A percentile compares a stretch with the other conserved stretches of the same genome.
These are phyloP conservation scores for Eudorina sp. DNA, from an alignment of 139 green algal genomes.

Conservation along the genomic window DNA sequence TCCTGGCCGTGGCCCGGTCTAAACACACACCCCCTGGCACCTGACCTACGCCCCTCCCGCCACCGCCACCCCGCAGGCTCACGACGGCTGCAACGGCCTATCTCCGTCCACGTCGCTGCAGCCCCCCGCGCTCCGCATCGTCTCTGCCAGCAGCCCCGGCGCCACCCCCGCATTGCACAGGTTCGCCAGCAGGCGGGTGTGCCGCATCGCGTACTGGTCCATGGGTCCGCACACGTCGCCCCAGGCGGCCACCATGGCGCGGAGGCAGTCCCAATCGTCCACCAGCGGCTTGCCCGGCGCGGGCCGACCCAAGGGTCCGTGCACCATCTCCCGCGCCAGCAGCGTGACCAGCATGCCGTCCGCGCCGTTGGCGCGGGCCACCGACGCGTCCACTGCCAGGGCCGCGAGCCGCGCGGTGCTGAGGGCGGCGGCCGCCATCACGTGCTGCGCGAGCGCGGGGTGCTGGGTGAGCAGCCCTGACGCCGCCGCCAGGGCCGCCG, in stretches of 20 bases:
- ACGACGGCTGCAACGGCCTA: background rate
- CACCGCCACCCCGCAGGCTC: too few relatives aligned
- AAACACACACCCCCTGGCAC: background rate
- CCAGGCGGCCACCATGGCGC: conserved; percentile 81
- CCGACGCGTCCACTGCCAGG: background rate
- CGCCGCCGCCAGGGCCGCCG: conserved; percentile 46
- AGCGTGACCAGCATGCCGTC: background rate
- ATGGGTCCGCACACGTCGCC: conserved; percentile 69
- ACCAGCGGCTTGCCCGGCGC: conserved; percentile 68
- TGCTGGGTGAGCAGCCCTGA: conserved; percentile 43
- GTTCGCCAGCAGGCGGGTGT: conserved; percentile 87
- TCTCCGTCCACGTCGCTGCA: background rate
- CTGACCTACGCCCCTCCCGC: too few relatives aligned
- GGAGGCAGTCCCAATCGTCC: conserved; percentile 93
- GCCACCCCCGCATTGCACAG: conserved; percentile 86
- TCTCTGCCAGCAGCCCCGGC: conserved; percentile 49
- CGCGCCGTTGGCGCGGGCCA: background rate
- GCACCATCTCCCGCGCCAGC: conserved; percentile 39
- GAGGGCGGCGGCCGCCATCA: background rate
- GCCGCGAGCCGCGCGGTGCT: background rate
- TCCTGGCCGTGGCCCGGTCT: background rate
- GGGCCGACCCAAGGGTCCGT: conserved; percentile 14
- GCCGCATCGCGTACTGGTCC: conserved; percentile 89
- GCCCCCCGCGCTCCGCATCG: conserved; percentile 18
- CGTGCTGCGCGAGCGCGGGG: background rate